These are phyloP conservation scores for Clonostachys solani DNA, from an alignment of 2,329 filamentous ascomycete species.

Conservation along the genomic window DNA sequence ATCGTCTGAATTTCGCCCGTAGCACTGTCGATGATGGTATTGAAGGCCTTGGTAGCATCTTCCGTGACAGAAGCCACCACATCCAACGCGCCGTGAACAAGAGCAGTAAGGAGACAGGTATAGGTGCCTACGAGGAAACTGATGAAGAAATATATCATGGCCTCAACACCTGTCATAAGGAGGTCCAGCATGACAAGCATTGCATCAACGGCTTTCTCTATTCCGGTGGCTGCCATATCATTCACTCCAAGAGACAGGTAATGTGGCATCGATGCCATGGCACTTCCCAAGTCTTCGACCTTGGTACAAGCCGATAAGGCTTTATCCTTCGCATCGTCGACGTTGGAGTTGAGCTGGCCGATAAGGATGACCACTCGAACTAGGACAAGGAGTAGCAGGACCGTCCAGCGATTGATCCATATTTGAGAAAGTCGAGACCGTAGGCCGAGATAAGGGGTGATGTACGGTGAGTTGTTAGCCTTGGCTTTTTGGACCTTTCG, in stretches of 20 bases:
- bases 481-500: constrained; percentile 21
- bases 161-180: constrained; percentile 77
- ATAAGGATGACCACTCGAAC: constrained; percentile 76
- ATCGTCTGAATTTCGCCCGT: constrained; percentile 54
- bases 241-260: constrained; percentile 91
- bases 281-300: constrained; percentile 88
- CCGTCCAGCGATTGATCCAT: constrained; percentile 97
- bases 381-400: constrained; percentile 82
- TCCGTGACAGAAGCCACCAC: constrained; percentile 53
- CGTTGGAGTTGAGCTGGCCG: constrained; percentile 65
- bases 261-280: constrained; percentile 97
- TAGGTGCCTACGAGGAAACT: constrained; percentile 89
- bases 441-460: constrained; percentile 90
- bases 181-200: constrained; percentile 77
- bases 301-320: constrained; percentile 86
- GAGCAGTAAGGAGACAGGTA: constrained; percentile 80
- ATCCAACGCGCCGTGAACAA: constrained; percentile 74
- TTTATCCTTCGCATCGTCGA: constrained; percentile 72
- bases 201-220: constrained; percentile 76
- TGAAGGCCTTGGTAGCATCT: constrained; percentile 44
- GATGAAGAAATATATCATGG: constrained; percentile 87
- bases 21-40: constrained; percentile 48
- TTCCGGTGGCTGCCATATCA: constrained; percentile 71
- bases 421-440: constrained; percentile 87
- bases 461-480: constrained; percentile 59